Evolutionary conservation across 2,329 filamentous ascomycete species (phyloP).

Genomic region (Beauveria rudraprayagi): DNA sequence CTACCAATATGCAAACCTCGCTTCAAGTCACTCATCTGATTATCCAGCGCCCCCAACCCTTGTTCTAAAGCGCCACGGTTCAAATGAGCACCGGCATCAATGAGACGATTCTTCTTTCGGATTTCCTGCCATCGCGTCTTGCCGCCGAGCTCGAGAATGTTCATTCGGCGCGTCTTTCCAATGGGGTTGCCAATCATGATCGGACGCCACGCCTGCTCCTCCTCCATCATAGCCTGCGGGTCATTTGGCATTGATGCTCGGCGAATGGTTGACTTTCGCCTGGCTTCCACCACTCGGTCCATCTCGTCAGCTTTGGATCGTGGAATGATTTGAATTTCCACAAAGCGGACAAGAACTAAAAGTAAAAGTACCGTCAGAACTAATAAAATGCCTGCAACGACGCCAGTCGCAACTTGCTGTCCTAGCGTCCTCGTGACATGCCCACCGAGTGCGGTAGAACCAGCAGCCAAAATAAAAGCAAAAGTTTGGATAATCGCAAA

Average conservation of each 20-base stretch:
- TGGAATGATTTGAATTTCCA: conserved; percentile 60
- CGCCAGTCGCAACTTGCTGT: conserved; percentile 58
- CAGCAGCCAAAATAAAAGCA: conserved; percentile 61
- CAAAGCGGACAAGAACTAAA: conserved; percentile 55
- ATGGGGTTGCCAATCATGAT: conserved; percentile 65
- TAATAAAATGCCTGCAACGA: conserved; percentile 60
- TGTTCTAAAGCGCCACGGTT: conserved; percentile 28
- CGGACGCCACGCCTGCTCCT: conserved; percentile 57
- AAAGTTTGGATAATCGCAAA: conserved; percentile 63
- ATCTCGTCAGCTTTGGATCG: conserved; percentile 48
- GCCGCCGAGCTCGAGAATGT: conserved; percentile 59
- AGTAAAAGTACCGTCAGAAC: conserved; percentile 56
- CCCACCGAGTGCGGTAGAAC: conserved; percentile 61
- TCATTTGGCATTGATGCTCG: conserved; percentile 34
- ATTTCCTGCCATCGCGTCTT: conserved; percentile 70
- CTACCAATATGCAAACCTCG: conserved; percentile 24
- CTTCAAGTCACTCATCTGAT: conserved; percentile 28
- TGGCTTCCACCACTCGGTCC: conserved; percentile 41
- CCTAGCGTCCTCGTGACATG: conserved; percentile 56
- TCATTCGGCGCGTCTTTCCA: conserved; percentile 61
- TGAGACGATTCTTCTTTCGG: conserved; percentile 48
- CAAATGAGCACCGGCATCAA: conserved; percentile 36
- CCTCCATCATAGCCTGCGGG: conserved; percentile 33
- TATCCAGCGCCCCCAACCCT: conserved; percentile 29
- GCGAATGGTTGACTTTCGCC: conserved; percentile 39